Evolutionary conservation across 805 yeast genomes (phyloP).

Genomic region (Metahyphopichia silvanorum): DNA sequence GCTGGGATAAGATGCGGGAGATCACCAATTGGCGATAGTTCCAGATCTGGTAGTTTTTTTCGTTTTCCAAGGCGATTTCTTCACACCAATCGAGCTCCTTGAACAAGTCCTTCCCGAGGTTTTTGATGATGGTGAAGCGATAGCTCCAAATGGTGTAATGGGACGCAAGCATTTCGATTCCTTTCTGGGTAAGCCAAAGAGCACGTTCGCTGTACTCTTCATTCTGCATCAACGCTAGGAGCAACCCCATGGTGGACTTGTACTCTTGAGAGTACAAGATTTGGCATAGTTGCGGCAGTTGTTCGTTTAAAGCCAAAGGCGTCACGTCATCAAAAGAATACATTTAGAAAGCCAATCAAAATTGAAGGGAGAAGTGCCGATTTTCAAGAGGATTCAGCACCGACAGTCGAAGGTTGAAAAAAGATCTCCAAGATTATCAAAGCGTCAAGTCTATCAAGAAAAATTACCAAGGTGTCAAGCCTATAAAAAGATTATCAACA

Average conservation of each 20-base stretch:
- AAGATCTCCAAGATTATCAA: too few relatives aligned
- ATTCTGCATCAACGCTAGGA: conserved; percentile 55
- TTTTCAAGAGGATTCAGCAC: too few relatives aligned
- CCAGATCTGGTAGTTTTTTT: conserved; percentile 98
- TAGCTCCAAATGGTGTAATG: conserved; percentile 90
- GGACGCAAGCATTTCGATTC: conserved; percentile 73
- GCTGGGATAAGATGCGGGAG: conserved; percentile 22
- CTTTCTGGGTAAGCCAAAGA: conserved; percentile 57
- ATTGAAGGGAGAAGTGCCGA: too few relatives aligned
- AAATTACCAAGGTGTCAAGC: too few relatives aligned
- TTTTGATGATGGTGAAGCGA: conserved; percentile 49
- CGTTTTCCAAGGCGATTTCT: conserved; percentile 64
- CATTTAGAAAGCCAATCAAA: too few relatives aligned
- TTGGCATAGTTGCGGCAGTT: conserved; percentile 51
- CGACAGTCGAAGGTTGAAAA: too few relatives aligned
- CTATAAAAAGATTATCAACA: too few relatives aligned
- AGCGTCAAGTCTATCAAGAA: too few relatives aligned
- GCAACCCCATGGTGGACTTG: conserved; percentile 53
- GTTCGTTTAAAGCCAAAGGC: conserved; percentile 41
- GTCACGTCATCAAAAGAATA: conserved; percentile 43
- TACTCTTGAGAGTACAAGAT: conserved; percentile 76
- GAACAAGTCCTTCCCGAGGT: conserved; percentile 34
- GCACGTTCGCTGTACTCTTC: conserved; percentile 73
- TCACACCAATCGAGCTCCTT: conserved; percentile 81
- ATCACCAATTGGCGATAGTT: conserved; percentile 76